Evolutionary conservation across 1,284 basidiomycete species (phyloP).

Genomic region (Apiotrichum montevideense): DNA sequence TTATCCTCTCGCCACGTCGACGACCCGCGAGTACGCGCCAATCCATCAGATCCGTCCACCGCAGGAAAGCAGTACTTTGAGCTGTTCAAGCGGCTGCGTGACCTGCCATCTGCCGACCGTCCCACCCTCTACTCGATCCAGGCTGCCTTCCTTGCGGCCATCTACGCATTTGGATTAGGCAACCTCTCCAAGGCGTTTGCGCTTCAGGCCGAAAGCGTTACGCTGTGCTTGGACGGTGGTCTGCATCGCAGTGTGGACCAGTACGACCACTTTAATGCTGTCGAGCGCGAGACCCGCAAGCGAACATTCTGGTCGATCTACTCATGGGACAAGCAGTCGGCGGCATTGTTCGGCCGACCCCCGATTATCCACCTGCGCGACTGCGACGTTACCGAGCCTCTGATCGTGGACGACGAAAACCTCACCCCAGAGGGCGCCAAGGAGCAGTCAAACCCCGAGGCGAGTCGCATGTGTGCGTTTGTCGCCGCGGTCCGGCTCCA

Average conservation of each 20-base stretch:
- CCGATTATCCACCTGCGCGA: slow-evolving; percentile 75
- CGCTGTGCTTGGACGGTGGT: slow-evolving; percentile 73
- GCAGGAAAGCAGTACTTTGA: slow-evolving; percentile 88
- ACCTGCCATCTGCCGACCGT: slow-evolving; percentile 73
- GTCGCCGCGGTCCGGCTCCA: slow-evolving; percentile 66
- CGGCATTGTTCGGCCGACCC: slow-evolving; percentile 76
- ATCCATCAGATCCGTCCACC: slow-evolving; percentile 69
- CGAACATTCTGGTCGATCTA: slow-evolving; percentile 89
- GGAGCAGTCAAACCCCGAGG: slow-evolving; percentile 60
- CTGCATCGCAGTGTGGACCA: slow-evolving; percentile 76
- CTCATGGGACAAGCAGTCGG: slow-evolving; percentile 78
- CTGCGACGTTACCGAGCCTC: slow-evolving; percentile 76
- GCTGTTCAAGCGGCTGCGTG: slow-evolving; percentile 72
- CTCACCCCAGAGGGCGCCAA: slow-evolving; percentile 66
- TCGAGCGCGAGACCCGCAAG: slow-evolving; percentile 80
- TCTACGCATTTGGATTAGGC: slow-evolving; percentile 79
- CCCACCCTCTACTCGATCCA: slow-evolving; percentile 85
- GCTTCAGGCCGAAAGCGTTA: slow-evolving; percentile 73
- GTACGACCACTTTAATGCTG: slow-evolving; percentile 79
- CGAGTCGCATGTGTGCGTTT: slow-evolving; percentile 72
- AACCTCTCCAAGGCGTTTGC: slow-evolving; percentile 79
- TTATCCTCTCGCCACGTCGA: slow-evolving; percentile 83
- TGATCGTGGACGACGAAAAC: slow-evolving; percentile 79
- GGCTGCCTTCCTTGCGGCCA: slow-evolving; percentile 74
- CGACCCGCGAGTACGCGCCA: slow-evolving; percentile 73